phyloP scores from a whole-genome alignment of 331 rosid genomes.

The Quercus tomentella region DNA sequence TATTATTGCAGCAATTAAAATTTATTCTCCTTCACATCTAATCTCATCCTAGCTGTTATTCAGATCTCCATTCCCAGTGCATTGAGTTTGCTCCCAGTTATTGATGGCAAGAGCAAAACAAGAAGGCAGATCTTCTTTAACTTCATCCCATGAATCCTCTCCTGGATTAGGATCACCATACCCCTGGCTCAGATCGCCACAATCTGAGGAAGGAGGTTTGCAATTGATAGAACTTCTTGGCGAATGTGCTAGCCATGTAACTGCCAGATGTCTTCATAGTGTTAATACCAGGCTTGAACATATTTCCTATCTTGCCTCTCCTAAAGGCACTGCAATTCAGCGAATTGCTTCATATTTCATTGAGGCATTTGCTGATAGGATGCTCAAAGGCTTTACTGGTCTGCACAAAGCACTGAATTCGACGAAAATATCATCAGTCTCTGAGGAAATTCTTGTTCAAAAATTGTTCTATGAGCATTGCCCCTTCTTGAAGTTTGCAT shows the following conservation, averaged over 20 bases:
- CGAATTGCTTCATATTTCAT: slow-evolving; percentile 74
- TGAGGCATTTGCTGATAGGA: slow-evolving; percentile 68
- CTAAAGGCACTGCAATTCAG: slow-evolving; percentile 70
- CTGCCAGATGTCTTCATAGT: slow-evolving; percentile 61
- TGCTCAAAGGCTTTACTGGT: slow-evolving; percentile 66
- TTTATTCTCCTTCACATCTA: neutral
- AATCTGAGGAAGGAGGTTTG: slow-evolving; percentile 50
- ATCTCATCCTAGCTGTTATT: neutral
- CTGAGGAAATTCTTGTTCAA: slow-evolving; percentile 53
- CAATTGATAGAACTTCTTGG: slow-evolving; percentile 50
- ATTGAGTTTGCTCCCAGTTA: neutral
- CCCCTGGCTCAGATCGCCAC: slow-evolving; percentile 54
- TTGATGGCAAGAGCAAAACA: neutral
- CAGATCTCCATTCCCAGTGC: slow-evolving; percentile 2
- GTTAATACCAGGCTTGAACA: slow-evolving; percentile 67
- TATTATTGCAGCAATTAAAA: no score
- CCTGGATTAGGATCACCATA: slow-evolving; percentile 55
- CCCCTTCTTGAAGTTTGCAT: slow-evolving; percentile 74
- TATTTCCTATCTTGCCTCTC: slow-evolving; percentile 64
- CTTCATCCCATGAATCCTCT: slow-evolving; percentile 37
- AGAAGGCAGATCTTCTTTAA: slow-evolving; percentile 35
- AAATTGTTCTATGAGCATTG: slow-evolving; percentile 69
- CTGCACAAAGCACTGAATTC: slow-evolving; percentile 59
- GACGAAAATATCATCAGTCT: slow-evolving; percentile 42
- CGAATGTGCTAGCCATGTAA: slow-evolving; percentile 68